A percentile compares a stretch with the other conserved stretches of the same genome.
These are phyloP conservation scores for Trichoderma koningiopsis DNA, from an alignment of 2,329 filamentous ascomycete species.

Conservation along the genomic window DNA sequence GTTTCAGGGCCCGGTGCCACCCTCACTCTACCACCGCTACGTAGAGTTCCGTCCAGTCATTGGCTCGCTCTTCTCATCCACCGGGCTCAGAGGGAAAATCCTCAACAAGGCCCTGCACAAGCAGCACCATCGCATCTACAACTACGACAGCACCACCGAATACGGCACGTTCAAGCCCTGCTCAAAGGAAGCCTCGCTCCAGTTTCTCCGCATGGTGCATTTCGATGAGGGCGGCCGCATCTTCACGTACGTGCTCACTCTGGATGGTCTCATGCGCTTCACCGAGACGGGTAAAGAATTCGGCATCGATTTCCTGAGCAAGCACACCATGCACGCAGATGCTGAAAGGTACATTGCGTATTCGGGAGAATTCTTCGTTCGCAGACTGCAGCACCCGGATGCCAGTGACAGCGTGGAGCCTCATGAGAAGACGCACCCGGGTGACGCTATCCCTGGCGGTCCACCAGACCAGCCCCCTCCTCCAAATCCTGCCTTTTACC, in stretches of 20 bases:
- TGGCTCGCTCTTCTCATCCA: slow-evolving; percentile 80
- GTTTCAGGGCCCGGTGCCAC: slow-evolving; percentile 78
- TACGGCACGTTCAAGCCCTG: slow-evolving; percentile 69
- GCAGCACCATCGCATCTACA: slow-evolving; percentile 87
- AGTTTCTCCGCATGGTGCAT: slow-evolving; percentile 84
- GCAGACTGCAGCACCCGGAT: slow-evolving; percentile 60
- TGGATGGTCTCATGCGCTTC: slow-evolving; percentile 85
- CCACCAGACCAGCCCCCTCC: slow-evolving; percentile 50
- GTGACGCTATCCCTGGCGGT: slow-evolving; percentile 49
- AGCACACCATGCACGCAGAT: slow-evolving; percentile 96
- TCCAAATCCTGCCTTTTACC: slow-evolving; percentile 63
- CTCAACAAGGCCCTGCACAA: slow-evolving; percentile 86
- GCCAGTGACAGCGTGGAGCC: slow-evolving; percentile 48
- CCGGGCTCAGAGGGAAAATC: slow-evolving; percentile 75
- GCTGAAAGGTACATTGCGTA: slow-evolving; percentile 90
- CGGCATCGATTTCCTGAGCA: slow-evolving; percentile 87
- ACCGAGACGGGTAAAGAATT: slow-evolving; percentile 97
- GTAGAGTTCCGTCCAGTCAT: slow-evolving; percentile 93
- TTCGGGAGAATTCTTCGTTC: slow-evolving; percentile 90
- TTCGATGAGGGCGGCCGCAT: slow-evolving; percentile 83
- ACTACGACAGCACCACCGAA: slow-evolving; percentile 76
- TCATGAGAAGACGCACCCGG: slow-evolving; percentile 53
- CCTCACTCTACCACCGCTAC: slow-evolving; percentile 82
- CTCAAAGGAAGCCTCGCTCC: slow-evolving; percentile 69
- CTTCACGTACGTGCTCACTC: slow-evolving; percentile 88